These are phyloP conservation scores for Pezicula neosporulosa DNA, from an alignment of 2,329 filamentous ascomycete genomes.

Conservation along the genomic window DNA sequence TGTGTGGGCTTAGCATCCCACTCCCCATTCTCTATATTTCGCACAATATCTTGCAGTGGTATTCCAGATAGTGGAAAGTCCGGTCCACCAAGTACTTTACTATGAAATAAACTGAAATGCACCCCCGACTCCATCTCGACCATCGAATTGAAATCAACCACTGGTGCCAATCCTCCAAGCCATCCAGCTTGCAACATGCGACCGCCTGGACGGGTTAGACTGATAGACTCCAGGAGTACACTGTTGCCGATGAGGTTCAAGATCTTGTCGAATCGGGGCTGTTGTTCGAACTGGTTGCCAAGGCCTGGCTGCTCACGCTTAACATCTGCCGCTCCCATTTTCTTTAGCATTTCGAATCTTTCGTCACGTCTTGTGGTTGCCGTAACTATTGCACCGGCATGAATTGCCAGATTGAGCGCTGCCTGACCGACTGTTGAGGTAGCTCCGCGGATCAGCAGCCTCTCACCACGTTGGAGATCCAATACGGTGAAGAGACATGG, in stretches of 20 bases:
- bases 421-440: conserved; percentile 38
- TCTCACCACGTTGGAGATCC: conserved; percentile 30
- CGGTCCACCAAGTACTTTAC: conserved; percentile 7
- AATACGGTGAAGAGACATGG: conserved; percentile 34
- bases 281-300: conserved; percentile 8
- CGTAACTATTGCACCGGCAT: conserved; percentile 32
- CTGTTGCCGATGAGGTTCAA: conserved; percentile 37
- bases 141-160: conserved; percentile 18
- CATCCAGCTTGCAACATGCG: conserved; percentile 35
- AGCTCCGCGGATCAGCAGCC: conserved; percentile 36
- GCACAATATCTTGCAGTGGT: conserved; percentile 33
- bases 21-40: conserved; percentile 33
- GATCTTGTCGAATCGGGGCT: conserved; percentile 31
- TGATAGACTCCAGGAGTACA: conserved; percentile 34
- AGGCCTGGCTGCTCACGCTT: conserved; percentile 23
- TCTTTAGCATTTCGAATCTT: conserved; percentile 24
- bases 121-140: conserved; percentile 10
- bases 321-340: conserved; percentile 26
- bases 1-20: conserved; percentile 8
- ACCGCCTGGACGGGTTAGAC: conserved; percentile 31
- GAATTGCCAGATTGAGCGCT: conserved; percentile 33
- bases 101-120: conserved; percentile 12
- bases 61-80: conserved; percentile 22
- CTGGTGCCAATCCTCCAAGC: conserved; percentile 36
- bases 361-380: conserved; percentile 33